Base-by-base conservation (phyloP, 768 basidiomycete species). In the Pleurotus platypus region DNA sequence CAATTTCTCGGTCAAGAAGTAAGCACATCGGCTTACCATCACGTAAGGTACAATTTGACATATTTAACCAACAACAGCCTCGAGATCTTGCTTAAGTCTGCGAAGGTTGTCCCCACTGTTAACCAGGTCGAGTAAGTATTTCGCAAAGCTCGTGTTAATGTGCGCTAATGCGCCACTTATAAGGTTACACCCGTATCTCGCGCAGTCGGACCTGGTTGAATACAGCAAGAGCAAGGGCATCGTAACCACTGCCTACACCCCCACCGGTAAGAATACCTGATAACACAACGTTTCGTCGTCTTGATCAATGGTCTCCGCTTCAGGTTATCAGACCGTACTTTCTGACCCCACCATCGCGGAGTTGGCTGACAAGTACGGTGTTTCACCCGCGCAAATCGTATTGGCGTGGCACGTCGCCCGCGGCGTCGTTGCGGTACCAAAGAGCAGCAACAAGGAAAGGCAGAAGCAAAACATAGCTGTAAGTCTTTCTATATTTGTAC, bases 1-100 rank as follows among this genome's bases (percentile, higher is more conserved):
- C 65, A 86, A 86, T 65, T 85, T 84, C 62, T 81, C 80, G 3
- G 68, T 82, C 56, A 81, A 84, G 61, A 83, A 73, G 80, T 82
- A 57, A 11, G 75, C 65, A 6, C 42, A 35, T 35, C 30, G 30
- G 30, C 11, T 24, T 16, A 3, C 20, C 13, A 2, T 38, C 51
- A 22, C 4, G 20, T 2, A 35, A 35, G 30, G 30, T 9, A 11
- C 30, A 35, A 11, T 43, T 22, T 45, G 11, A 22, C 42, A 12
- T n/a, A 45, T 3, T 2, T 45, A 3, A 5, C 7, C 42, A 22
- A 45, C 16, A 18, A 20, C 49, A 78, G 75, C 7, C 67, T 78
- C 6, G 72, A 76, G 37, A 61, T 75, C 35, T 68, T 80, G 8
- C 62, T 74, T 16, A 68, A 69, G 50, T 73, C 73, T 1, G 74